Evolutionary conservation across 208 protist genomes (phyloP).

Genomic region (Strigomonas galati): DNA sequence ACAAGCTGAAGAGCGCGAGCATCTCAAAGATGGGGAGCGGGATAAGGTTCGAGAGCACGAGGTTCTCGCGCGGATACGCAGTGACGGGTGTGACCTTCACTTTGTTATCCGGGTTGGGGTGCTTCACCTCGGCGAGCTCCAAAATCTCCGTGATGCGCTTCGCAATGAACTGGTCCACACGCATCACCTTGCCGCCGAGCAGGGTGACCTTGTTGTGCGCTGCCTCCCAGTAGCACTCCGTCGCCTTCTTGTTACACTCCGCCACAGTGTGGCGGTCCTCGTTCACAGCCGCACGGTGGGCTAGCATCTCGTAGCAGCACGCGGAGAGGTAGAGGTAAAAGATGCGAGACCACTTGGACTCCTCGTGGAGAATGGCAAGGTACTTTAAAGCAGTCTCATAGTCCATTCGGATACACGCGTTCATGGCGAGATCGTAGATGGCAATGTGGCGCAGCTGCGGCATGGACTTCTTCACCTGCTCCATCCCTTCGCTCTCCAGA

Average conservation of each 20-base stretch:
- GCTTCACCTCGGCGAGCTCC: conserved; percentile 15
- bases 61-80: conserved; percentile 22
- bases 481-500: conserved; percentile 25
- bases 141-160: conserved; percentile 52
- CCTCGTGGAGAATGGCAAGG: conserved; percentile 35
- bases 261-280: conserved; percentile 15
- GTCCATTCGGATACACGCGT: conserved; percentile 26
- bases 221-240: conserved; percentile 50
- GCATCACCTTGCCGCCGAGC: conserved; percentile 41
- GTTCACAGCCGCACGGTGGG: conserved; percentile 3
- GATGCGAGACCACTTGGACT: conserved; percentile 54
- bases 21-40: conserved; percentile 44
- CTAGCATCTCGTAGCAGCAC: conserved; percentile 66
- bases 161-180: conserved; percentile 45
- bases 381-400: conserved; percentile 33
- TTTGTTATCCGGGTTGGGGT: conserved; percentile 38
- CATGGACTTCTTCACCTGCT: conserved; percentile 40
- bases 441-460: conserved; percentile 58
- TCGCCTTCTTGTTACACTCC: conserved; percentile 18
- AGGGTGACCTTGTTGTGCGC: conserved; percentile 46
- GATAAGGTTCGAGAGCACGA: conserved; percentile 35
- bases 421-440: conserved; percentile 58
- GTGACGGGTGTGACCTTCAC: conserved; percentile 21
- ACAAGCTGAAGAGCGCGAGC: conserved; percentile 31
- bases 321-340: conserved; percentile 55